Evolutionary conservation across 148 eudicot species (phyloP), one percentile per base, ranked within the genome.

Genomic region (Pouteria glomerata): DNA sequence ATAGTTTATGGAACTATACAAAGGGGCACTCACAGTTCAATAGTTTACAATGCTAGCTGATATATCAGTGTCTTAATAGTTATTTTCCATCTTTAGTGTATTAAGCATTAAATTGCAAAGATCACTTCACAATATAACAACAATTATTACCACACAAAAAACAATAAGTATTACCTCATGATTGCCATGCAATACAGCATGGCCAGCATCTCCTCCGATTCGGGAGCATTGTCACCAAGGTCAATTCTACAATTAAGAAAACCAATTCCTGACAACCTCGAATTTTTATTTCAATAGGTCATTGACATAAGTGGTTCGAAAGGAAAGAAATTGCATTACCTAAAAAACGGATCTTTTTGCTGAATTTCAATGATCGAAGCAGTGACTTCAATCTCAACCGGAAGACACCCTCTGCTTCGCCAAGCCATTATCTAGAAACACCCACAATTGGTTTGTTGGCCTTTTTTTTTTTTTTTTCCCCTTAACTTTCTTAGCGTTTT

Each of bases 401-500:
- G 97, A 73, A 91, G 69, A 78, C 96, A 91, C 42, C 98, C 98
- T 76, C 98, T 85, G 77, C 97, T 81, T 57, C 89, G 77, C 98
- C 98, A 94, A 0, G 93, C 81, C 12, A 82, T 79, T 59, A 95
- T 82, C 97, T 94, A 63, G 13, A 63, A 57, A 33, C n/a, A n/a
- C n/a, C 8, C 51, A 30, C 24, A 18, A 68, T 26, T 3, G 7
- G 8, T 31, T n/a, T n/a, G n/a, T n/a, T n/a, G n/a, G n/a, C n/a
- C n/a, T n/a, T n/a, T n/a, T n/a, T n/a, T n/a, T n/a, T n/a, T n/a
- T n/a, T n/a, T n/a, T n/a, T n/a, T n/a, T n/a, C n/a, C n/a, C n/a
- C n/a, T n/a, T n/a, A n/a, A n/a, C n/a, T n/a, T n/a, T n/a, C n/a
- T n/a, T n/a, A n/a, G n/a, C 26, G 48, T 2, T 6, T 24, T 31